These are phyloP conservation scores for Adansonia rubrostipa DNA, from an alignment of 441 rosid species.

Conservation along the genomic window DNA sequence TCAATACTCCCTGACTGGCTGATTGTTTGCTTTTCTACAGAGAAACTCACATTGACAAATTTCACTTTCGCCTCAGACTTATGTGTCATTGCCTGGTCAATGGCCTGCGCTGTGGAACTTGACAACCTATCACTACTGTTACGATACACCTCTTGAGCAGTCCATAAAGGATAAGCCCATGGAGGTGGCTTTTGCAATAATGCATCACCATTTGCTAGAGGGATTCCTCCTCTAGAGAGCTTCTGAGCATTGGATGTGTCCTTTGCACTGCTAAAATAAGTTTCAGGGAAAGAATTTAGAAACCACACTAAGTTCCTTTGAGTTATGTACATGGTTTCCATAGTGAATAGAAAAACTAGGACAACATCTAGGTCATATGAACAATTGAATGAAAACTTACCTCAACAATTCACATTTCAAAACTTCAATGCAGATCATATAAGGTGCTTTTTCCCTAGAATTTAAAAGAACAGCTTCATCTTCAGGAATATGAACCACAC, in stretches of 20 bases:
- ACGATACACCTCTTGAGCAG: constrained; percentile 92
- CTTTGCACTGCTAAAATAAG: constrained; percentile 63
- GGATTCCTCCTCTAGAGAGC: constrained; percentile 96
- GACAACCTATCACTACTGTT: constrained; percentile 98
- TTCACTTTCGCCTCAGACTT: constrained; percentile 72
- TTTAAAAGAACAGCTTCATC: constrained; percentile 97
- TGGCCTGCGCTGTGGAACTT: constrained; percentile 90
- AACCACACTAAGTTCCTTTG: constrained; percentile 22
- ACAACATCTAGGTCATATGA: constrained; percentile 7
- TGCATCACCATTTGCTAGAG: constrained; percentile 97
- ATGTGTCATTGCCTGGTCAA: constrained; percentile 98
- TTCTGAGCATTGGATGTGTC: constrained; percentile 77
- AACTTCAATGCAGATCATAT: constrained; percentile 86
- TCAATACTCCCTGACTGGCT: constrained; percentile 37
- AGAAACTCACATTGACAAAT: constrained; percentile 69
- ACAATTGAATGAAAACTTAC: constrained; percentile 40
- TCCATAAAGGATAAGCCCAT: constrained; percentile 99
- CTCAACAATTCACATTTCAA: constrained; percentile 83
- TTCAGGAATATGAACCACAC: constrained; percentile 96
- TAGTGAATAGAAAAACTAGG: neutral
- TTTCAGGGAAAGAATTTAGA: constrained; percentile 26
- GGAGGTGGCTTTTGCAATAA: constrained; percentile 97
- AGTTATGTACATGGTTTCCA: neutral
- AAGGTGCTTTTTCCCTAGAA: constrained; percentile 99
- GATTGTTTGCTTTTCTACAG: constrained; percentile 54